Conservation (phyloP, 2,329 filamentous ascomycete species). For the Aspergillus ruber region DNA sequence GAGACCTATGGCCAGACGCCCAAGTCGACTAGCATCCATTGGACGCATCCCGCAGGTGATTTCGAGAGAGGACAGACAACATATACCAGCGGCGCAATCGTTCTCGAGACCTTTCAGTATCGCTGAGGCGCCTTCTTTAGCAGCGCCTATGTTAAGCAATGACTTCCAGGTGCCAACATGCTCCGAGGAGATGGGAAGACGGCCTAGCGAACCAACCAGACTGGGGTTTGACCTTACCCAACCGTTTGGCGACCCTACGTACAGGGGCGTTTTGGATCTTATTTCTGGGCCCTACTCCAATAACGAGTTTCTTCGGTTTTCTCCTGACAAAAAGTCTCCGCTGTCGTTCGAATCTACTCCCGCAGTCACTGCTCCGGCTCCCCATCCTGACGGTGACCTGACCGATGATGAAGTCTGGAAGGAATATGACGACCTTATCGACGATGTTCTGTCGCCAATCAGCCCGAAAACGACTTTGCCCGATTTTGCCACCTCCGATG, state of each 20-base stretch:
- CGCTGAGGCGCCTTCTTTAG: conserved; percentile 38
- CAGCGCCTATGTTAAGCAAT: conserved; percentile 20
- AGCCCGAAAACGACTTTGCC: conserved; percentile 15
- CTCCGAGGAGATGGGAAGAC: conserved; percentile 15
- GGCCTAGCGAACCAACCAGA: conserved; percentile 19
- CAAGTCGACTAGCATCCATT: conserved; percentile 69
- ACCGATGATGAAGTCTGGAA: conserved; percentile 88
- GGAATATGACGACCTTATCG: conserved; percentile 84
- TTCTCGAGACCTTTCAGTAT: conserved; percentile 76
- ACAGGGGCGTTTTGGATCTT: conserved; percentile 25
- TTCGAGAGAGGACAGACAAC: conserved; percentile 56
- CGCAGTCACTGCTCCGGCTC: conserved; percentile 61
- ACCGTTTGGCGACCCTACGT: conserved; percentile 27
- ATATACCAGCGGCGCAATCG: conserved; percentile 65
- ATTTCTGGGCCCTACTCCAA: conserved; percentile 32
- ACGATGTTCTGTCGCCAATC: conserved; percentile 54
- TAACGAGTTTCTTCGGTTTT: conserved; percentile 67
- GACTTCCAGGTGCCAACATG: conserved; percentile 17
- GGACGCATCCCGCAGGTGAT: conserved; percentile 81
- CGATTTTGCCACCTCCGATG: conserved; percentile 6
- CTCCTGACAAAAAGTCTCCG: conserved; percentile 60
- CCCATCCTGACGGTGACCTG: conserved; percentile 54
- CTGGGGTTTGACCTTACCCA: conserved; percentile 23
- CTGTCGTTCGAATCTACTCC: conserved; percentile 60
- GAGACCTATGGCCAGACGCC: conserved; percentile 32